Conservation (phyloP, 2,329 filamentous ascomycete species). For the Fonsecaea erecta region DNA sequence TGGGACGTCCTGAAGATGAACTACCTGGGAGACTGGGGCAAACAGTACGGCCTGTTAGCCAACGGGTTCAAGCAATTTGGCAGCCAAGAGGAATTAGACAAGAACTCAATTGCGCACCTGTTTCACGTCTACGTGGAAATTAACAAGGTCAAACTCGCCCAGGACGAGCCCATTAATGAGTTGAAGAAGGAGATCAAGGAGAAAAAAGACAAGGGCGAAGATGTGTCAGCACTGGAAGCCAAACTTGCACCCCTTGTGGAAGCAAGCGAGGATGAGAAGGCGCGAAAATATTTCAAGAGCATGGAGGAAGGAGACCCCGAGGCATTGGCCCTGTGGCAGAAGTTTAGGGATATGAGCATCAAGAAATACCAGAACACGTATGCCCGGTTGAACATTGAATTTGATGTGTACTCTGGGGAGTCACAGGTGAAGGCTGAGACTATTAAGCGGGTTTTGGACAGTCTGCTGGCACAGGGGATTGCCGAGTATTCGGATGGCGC, state of each 20-base stretch:
- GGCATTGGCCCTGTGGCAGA: slow-evolving; percentile 65
- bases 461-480: slow-evolving; percentile 64
- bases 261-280: slow-evolving; percentile 60
- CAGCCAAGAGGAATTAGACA: slow-evolving; percentile 62
- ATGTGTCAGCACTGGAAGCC: slow-evolving; percentile 53
- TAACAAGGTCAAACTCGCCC: slow-evolving; percentile 60
- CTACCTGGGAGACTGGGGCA: slow-evolving; percentile 71
- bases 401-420: slow-evolving; percentile 71
- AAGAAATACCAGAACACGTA: slow-evolving; percentile 68
- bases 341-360: slow-evolving; percentile 68
- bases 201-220: slow-evolving; percentile 55
- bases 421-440: slow-evolving; percentile 68
- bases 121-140: slow-evolving; percentile 71
- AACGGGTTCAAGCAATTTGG: slow-evolving; percentile 67
- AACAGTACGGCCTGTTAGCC: slow-evolving; percentile 66
- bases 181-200: slow-evolving; percentile 56
- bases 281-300: slow-evolving; percentile 64
- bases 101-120: slow-evolving; percentile 67
- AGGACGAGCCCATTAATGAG: slow-evolving; percentile 62
- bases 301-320: slow-evolving; percentile 67
- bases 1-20: slow-evolving; percentile 69
- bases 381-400: slow-evolving; percentile 66
- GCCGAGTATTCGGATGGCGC: slow-evolving; percentile 69
- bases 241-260: slow-evolving; percentile 54
- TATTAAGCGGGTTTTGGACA: slow-evolving; percentile 63